Evolutionary conservation across 805 yeast species (phyloP).

Genomic region (Metschnikowia anglica): DNA sequence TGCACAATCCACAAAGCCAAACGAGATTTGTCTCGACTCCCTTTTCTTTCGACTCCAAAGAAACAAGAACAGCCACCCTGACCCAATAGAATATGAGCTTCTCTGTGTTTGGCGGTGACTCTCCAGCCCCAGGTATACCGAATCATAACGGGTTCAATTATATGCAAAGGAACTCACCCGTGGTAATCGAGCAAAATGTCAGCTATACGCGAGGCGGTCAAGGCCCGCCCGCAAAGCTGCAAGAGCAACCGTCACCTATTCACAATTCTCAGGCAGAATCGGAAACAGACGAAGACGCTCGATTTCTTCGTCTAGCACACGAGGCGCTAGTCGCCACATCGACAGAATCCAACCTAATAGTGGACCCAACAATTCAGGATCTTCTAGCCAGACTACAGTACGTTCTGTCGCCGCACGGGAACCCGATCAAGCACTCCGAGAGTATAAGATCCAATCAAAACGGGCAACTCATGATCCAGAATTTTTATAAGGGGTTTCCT

Average conservation of each 20-base stretch:
- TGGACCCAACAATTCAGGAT: conserved; percentile 64
- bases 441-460: conserved; percentile 36
- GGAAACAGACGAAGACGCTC: conserved; percentile 46
- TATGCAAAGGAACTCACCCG: conserved; percentile 23
- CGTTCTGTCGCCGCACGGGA: conserved; percentile 59
- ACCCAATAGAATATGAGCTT: conserved; percentile 17
- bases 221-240: not conserved
- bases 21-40: not conserved
- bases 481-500: conserved; percentile 43
- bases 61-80: not conserved
- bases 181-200: conserved; percentile 23
- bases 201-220: conserved; percentile 21
- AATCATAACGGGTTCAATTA: conserved; percentile 17
- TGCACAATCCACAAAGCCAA: not conserved
- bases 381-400: conserved; percentile 59
- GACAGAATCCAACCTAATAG: conserved; percentile 38
- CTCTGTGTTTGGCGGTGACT: conserved; percentile 18
- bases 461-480: conserved; percentile 44
- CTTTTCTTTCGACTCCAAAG: not conserved
- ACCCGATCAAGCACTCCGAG: conserved; percentile 36
- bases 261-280: conserved; percentile 1
- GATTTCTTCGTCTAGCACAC: conserved; percentile 57
- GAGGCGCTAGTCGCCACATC: conserved; percentile 59
- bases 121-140: conserved; percentile 13
- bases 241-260: not conserved